Percentiles rank a stretch among this genome's conserved stretches.
phyloP scores from a whole-genome alignment of 805 yeast genomes.

The Yamadazyma sp. region DNA sequence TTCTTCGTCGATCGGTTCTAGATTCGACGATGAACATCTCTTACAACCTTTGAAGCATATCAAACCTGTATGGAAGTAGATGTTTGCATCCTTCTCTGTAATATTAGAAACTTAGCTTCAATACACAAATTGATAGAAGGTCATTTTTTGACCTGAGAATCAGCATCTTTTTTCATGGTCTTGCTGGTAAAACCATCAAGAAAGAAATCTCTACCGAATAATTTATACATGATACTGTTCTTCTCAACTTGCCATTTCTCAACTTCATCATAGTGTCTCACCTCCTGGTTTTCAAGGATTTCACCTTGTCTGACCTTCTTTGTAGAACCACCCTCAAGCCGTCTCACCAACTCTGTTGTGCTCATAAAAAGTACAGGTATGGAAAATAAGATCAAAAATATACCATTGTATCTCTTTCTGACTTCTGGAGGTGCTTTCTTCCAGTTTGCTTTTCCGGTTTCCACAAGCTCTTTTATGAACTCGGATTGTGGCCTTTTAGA shows the following conservation, averaged over 20 bases:
- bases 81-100: slow-evolving; percentile 1
- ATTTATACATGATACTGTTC: slow-evolving; percentile 34
- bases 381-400: slow-evolving; percentile 36
- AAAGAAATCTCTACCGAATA: slow-evolving; percentile 43
- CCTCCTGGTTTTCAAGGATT: slow-evolving; percentile 29
- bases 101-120: neutral
- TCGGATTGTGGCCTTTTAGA: slow-evolving; percentile 23
- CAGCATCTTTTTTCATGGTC: slow-evolving; percentile 25
- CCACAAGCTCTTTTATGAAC: slow-evolving; percentile 35
- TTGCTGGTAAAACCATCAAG: slow-evolving; percentile 45
- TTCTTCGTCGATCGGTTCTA: slow-evolving; percentile 32
- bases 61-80: slow-evolving; percentile 21
- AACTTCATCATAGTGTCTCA: slow-evolving; percentile 36
- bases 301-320: slow-evolving; percentile 44
- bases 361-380: slow-evolving; percentile 38
- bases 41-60: slow-evolving; percentile 22
- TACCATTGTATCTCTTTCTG: slow-evolving; percentile 36
- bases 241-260: slow-evolving; percentile 43
- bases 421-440: slow-evolving; percentile 42
- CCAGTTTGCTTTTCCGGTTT: slow-evolving; percentile 45
- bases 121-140: slow-evolving; percentile 2
- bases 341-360: slow-evolving; percentile 32
- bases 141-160: neutral
- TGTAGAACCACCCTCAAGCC: slow-evolving; percentile 42
- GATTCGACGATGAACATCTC: slow-evolving; percentile 33